Conservation (phyloP, 2,329 filamentous ascomycete genomes). For the Rutstroemia sp. region DNA sequence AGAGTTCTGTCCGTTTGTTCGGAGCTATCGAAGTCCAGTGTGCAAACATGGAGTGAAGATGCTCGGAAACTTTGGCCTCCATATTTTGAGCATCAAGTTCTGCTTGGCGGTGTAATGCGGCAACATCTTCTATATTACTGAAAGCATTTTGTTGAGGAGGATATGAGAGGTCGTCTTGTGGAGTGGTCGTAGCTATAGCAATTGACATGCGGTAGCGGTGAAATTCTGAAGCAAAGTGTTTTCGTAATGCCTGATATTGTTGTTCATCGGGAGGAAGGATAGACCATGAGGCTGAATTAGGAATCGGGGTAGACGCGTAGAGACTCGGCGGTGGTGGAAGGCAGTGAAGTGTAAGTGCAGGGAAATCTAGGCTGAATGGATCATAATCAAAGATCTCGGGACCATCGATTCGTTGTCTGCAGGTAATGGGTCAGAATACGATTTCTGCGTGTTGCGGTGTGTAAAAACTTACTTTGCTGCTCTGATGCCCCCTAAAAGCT, state of each 20-base stretch:
- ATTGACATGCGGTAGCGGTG: slow-evolving; percentile 53
- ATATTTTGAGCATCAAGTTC: slow-evolving; percentile 38
- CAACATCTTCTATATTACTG: slow-evolving; percentile 25
- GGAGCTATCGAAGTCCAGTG: slow-evolving; percentile 64
- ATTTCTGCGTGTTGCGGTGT: not conserved
- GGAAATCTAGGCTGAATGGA: slow-evolving; percentile 77
- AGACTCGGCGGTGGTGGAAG: slow-evolving; percentile 75
- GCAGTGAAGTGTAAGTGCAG: slow-evolving; percentile 73
- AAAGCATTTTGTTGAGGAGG: slow-evolving; percentile 31
- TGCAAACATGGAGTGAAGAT: slow-evolving; percentile 68
- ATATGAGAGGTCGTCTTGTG: slow-evolving; percentile 43
- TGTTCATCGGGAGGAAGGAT: slow-evolving; percentile 65
- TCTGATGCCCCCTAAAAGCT: slow-evolving; percentile 72
- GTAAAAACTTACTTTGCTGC: slow-evolving; percentile 63
- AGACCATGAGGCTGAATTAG: slow-evolving; percentile 74
- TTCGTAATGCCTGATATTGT: slow-evolving; percentile 65
- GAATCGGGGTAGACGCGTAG: slow-evolving; percentile 68
- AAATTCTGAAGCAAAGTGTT: slow-evolving; percentile 61
- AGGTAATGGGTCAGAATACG: not conserved
- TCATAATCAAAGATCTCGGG: slow-evolving; percentile 71
- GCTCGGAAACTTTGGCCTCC: slow-evolving; percentile 62
- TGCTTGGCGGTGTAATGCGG: slow-evolving; percentile 30
- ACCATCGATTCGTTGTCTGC: slow-evolving; percentile 48
- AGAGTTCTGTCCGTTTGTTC: slow-evolving; percentile 50
- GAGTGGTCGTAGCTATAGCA: slow-evolving; percentile 41